Evolutionary conservation across 1,139 yeast genomes (phyloP), one percentile per base, ranked within the genome.

Genomic region (Magnusiomyces sp.): DNA sequence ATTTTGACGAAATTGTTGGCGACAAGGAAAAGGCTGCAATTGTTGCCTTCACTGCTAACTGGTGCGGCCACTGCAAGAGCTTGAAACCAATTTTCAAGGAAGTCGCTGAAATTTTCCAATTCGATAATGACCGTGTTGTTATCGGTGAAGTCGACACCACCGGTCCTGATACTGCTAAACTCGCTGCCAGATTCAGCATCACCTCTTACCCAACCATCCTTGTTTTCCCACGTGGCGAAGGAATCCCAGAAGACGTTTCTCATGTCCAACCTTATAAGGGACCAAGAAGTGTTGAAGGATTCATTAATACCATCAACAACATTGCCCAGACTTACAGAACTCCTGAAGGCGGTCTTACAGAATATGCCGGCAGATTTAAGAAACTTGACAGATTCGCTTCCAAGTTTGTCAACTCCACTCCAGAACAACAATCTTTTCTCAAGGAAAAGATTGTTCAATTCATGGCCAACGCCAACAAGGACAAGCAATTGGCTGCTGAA

Each of bases 31-130:
- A 62, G 55, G 55, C 61, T 47, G 67, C 65, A 2, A 49, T 67
- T 44, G 68, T 66, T 3, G 62, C 70, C 29, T 83, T 83, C 61
- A 83, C 83, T 59, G 87, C 92, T 38, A 79, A 77, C 50, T 83
- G 89, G 90, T 85, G 95, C 62, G 75, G 85, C 47, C 90, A 85
- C 68, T 85, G 94, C 68, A 78, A 79, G 65, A 74, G 71, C 49
- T 66, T 85, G 62, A 75, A 75, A 62, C 94, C 94, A 7, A 72
- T 73, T 4, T 79, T 79, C 65, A 86, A 81, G 55, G 71, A 75
- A 60, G 70, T 83, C 43, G 81, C 82, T 1, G 74, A 72, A 4
- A 58, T 72, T 9, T 83, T 74, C 59, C 64, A 65, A 2, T 67
- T 65, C 17, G 74, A 72, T 34, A n/a, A n/a, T n/a, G 65, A 67